These are phyloP conservation scores for Aspergillus cejpii DNA, from an alignment of 2,329 filamentous ascomycete species.

Conservation along the genomic window DNA sequence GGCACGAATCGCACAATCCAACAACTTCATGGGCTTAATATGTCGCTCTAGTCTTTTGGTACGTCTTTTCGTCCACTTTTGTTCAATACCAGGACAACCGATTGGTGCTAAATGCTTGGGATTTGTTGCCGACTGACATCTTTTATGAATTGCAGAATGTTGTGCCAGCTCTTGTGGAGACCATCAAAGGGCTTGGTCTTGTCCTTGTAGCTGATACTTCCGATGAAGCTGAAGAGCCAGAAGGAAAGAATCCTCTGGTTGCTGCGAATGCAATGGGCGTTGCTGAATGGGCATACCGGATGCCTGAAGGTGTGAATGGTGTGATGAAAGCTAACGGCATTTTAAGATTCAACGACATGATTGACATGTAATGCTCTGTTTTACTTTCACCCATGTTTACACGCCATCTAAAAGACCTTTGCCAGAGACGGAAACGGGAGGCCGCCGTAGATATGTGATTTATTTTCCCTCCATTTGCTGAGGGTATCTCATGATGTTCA, in stretches of 20 bases:
- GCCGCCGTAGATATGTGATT: not conserved
- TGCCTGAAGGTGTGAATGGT: conserved; percentile 80
- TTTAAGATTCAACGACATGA: conserved; percentile 84
- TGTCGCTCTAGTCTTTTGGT: conserved; percentile 82
- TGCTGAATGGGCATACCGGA: conserved; percentile 42
- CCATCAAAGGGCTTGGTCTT: conserved; percentile 88
- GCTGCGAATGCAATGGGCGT: conserved; percentile 26
- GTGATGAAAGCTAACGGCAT: conserved; percentile 79
- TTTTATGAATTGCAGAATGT: conserved; percentile 60
- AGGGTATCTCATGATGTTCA: not conserved
- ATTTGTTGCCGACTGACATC: not conserved
- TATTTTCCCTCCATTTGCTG: too few relatives aligned
- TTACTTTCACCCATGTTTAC: conserved; percentile 1
- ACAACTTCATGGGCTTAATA: conserved; percentile 97
- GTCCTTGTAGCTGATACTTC: conserved; percentile 87
- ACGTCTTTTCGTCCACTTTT: conserved; percentile 34
- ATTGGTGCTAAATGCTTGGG: not conserved
- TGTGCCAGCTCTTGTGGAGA: conserved; percentile 83
- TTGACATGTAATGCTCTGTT: conserved; percentile 55
- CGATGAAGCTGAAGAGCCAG: conserved; percentile 42
- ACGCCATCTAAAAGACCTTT: not conserved
- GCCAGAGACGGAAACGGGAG: too few relatives aligned
- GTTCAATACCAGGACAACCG: not conserved
- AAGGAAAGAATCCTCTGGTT: conserved; percentile 18
- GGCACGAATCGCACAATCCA: conserved; percentile 84